Base-by-base conservation (phyloP, 73 alveolate genomes). In the Paramecium caudatum region DNA sequence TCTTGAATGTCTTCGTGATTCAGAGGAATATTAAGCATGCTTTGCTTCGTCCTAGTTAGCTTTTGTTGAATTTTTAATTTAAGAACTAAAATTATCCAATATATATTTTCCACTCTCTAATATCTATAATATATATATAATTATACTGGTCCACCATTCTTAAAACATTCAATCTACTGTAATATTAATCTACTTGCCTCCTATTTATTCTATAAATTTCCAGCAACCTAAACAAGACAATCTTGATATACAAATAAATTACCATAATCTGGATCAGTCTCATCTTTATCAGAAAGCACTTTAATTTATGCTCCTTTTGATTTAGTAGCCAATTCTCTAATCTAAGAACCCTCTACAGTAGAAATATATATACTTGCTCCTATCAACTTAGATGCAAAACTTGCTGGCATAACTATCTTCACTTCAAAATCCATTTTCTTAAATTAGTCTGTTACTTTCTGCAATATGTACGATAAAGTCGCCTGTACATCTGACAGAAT, bases 91-190 rank as follows among this genome's bases (percentile, higher is more conserved):
- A 21, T 80, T 80, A 61, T 86, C 93, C 37, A 63, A 63, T 47
- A 86, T 62, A 47, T 62, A 62, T 36, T 46, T 86, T 30, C 93
- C 93, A 65, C 90, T 86, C 0, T 62, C 84, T 25, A 86, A 21
- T 5, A 86, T 86, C 88, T 74, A 41, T 74, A 15, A 5, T 4
- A 74, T 9, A 9, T 19, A 3, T 39, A 41, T 74, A 74, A 50
- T 5, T 9, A 55, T 45, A 74, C 88, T 41, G 93, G 93, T 16
- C 93, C 93, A 8, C 93, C 93, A 63, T 86, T 86, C 23, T 63
- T 61, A 37, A 86, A 86, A 25, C 62, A 62, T 86, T 86, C 93
- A 37, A 86, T 45, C 43, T 86, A 13, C 65, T 86, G 17, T 13
- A 86, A 90, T 4, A 86, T 41, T 7, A 86, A 86, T 12, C 30